phyloP scores from a whole-genome alignment of 768 basidiomycete species.

The Amanita exitialis region DNA sequence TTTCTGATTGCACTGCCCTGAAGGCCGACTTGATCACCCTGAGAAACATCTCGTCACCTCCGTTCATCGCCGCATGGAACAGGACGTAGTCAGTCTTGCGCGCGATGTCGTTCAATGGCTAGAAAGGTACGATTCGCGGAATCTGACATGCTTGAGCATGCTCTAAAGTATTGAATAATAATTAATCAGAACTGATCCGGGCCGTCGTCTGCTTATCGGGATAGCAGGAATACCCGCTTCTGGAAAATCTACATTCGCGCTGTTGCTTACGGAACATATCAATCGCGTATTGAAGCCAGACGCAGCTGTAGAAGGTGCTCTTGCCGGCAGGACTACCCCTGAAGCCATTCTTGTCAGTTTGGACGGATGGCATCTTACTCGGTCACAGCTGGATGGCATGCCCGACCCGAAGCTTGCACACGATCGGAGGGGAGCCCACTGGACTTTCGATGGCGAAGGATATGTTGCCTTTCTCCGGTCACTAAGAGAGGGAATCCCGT shows the following conservation, averaged over 20 bases:
- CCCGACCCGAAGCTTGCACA: conserved; percentile 71
- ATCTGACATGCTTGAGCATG: background rate
- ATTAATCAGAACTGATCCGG: conserved; percentile 26
- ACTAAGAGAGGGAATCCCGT: conserved; percentile 29
- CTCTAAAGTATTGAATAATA: conserved; percentile 1
- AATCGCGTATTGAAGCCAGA: conserved; percentile 31
- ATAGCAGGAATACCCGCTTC: conserved; percentile 77
- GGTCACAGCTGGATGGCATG: conserved; percentile 66
- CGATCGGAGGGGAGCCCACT: conserved; percentile 76
- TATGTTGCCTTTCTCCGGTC: conserved; percentile 60
- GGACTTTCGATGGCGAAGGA: conserved; percentile 78
- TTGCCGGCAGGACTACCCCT: conserved; percentile 7
- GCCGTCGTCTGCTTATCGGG: conserved; percentile 55
- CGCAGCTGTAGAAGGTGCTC: background rate
- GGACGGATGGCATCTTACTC: conserved; percentile 89
- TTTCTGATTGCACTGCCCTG: background rate
- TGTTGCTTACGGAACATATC: conserved; percentile 39
- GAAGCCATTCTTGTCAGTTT: conserved; percentile 63
- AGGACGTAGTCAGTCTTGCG: conserved; percentile 28
- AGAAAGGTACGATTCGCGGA: conserved; percentile 20
- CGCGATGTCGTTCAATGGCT: conserved; percentile 25
- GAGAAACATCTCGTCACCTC: background rate
- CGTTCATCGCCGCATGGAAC: conserved; percentile 24
- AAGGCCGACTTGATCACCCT: background rate
- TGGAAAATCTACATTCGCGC: conserved; percentile 76